Conservation (phyloP, 208 protist genomes). For the Trypanosoma mega region DNA sequence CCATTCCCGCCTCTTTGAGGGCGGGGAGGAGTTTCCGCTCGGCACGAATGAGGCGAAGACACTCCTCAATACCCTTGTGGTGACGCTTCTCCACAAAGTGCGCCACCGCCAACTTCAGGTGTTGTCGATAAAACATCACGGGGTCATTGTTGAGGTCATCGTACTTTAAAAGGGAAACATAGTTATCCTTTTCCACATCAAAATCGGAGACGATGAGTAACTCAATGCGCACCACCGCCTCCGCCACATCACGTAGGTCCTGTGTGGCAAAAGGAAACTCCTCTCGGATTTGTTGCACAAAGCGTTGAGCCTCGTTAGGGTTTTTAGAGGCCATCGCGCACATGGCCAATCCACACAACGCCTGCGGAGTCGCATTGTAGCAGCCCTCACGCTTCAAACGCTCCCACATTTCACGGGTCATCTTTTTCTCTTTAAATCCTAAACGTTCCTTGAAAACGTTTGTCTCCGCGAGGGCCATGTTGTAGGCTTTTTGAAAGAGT, state of each 20-base stretch:
- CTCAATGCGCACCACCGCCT: slow-evolving; percentile 82
- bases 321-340: slow-evolving; percentile 57
- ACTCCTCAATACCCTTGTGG: slow-evolving; percentile 73
- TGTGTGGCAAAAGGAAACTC: slow-evolving; percentile 74
- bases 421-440: slow-evolving; percentile 70
- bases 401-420: slow-evolving; percentile 59
- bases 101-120: slow-evolving; percentile 70
- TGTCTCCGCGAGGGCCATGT: slow-evolving; percentile 46
- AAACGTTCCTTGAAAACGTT: slow-evolving; percentile 51
- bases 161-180: slow-evolving; percentile 69
- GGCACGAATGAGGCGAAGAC: slow-evolving; percentile 66
- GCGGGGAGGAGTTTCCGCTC: slow-evolving; percentile 74
- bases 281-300: slow-evolving; percentile 45
- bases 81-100: slow-evolving; percentile 68
- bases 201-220: slow-evolving; percentile 64
- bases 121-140: slow-evolving; percentile 61
- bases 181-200: slow-evolving; percentile 78
- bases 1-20: slow-evolving; percentile 60
- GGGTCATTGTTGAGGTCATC: slow-evolving; percentile 67
- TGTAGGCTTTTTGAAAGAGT: slow-evolving; percentile 66
- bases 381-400: slow-evolving; percentile 69
- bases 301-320: slow-evolving; percentile 36
- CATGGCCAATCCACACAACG: slow-evolving; percentile 82
- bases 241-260: slow-evolving; percentile 69
- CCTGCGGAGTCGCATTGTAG: slow-evolving; percentile 82